These are phyloP conservation scores for Flammula alnicola DNA, from an alignment of 1,284 basidiomycete species.

Conservation along the genomic window DNA sequence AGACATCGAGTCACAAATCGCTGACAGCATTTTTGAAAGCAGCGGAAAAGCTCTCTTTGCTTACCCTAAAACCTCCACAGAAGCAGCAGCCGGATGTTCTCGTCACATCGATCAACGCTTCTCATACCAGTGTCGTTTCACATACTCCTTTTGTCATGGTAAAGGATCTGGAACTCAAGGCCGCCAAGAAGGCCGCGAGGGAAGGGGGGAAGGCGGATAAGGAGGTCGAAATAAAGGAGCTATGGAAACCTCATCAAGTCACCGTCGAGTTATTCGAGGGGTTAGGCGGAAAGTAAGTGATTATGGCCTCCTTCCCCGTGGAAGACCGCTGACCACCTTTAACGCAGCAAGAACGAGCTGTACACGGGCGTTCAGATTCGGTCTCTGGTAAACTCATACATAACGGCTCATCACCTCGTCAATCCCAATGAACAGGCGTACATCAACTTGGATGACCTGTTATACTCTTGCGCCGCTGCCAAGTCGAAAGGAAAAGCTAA, in stretches of 20 bases:
- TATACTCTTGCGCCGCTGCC: slow-evolving; percentile 52
- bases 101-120: slow-evolving; percentile 64
- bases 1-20: slow-evolving; percentile 79
- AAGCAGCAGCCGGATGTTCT: slow-evolving; percentile 59
- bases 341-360: slow-evolving; percentile 51
- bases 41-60: slow-evolving; percentile 70
- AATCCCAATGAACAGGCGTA: slow-evolving; percentile 71
- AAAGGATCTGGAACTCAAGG: slow-evolving; percentile 62
- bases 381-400: slow-evolving; percentile 63
- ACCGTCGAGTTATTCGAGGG: slow-evolving; percentile 66
- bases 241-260: slow-evolving; percentile 74
- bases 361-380: slow-evolving; percentile 64
- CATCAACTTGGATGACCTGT: slow-evolving; percentile 64
- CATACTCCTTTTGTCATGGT: slow-evolving; percentile 65
- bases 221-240: slow-evolving; percentile 62
- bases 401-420: slow-evolving; percentile 62
- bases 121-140: slow-evolving; percentile 59
- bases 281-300: slow-evolving; percentile 56
- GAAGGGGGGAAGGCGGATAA: slow-evolving; percentile 50
- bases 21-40: slow-evolving; percentile 79
- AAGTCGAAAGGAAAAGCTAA: slow-evolving; percentile 42
- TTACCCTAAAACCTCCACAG: slow-evolving; percentile 71
- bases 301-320: background rate
- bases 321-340: slow-evolving; percentile 6
- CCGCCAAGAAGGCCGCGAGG: slow-evolving; percentile 54